A percentile compares a stretch with the other conserved stretches of the same genome.
These are phyloP conservation scores for Botrytis hyacinthi DNA, from an alignment of 2,329 filamentous ascomycete genomes.

Conservation along the genomic window DNA sequence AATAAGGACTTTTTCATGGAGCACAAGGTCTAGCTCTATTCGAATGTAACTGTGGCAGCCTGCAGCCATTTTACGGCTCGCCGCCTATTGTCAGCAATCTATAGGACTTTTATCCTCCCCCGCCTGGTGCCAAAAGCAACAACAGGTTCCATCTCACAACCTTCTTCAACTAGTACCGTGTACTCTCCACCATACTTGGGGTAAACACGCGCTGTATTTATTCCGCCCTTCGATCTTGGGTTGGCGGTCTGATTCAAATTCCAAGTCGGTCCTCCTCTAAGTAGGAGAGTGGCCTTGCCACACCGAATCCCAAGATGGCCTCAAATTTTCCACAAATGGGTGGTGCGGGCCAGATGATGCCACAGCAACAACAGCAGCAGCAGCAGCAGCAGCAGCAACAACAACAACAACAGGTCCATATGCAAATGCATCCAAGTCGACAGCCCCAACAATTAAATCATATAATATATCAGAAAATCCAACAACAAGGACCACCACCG, in stretches of 20 bases:
- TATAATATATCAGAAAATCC: slow-evolving; percentile 34
- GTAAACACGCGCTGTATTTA: slow-evolving; percentile 9
- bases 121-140: slow-evolving; percentile 20
- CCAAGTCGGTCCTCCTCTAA: slow-evolving; percentile 26
- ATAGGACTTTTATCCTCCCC: slow-evolving; percentile 22
- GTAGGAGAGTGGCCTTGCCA: slow-evolving; percentile 34
- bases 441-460: slow-evolving; percentile 31
- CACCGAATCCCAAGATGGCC: slow-evolving; percentile 34
- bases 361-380: slow-evolving; percentile 31
- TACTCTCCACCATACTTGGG: slow-evolving; percentile 20
- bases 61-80: slow-evolving; percentile 33
- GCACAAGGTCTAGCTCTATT: slow-evolving; percentile 34
- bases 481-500: slow-evolving; percentile 29
- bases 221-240: slow-evolving; percentile 13
- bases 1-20: slow-evolving; percentile 29
- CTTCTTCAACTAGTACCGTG: slow-evolving; percentile 5
- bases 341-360: slow-evolving; percentile 35
- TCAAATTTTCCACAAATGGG: slow-evolving; percentile 38
- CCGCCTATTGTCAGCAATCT: slow-evolving; percentile 32
- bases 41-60: slow-evolving; percentile 33
- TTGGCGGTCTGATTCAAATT: slow-evolving; percentile 26
- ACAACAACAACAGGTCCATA: slow-evolving; percentile 16
- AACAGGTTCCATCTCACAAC: slow-evolving; percentile 7
- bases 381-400: slow-evolving; percentile 30
- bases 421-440: slow-evolving; percentile 12